Evolutionary conservation across 2,329 filamentous ascomycete genomes (phyloP), one percentile per base, ranked within the genome.

Genomic region (Ophiostoma tasmaniense): DNA sequence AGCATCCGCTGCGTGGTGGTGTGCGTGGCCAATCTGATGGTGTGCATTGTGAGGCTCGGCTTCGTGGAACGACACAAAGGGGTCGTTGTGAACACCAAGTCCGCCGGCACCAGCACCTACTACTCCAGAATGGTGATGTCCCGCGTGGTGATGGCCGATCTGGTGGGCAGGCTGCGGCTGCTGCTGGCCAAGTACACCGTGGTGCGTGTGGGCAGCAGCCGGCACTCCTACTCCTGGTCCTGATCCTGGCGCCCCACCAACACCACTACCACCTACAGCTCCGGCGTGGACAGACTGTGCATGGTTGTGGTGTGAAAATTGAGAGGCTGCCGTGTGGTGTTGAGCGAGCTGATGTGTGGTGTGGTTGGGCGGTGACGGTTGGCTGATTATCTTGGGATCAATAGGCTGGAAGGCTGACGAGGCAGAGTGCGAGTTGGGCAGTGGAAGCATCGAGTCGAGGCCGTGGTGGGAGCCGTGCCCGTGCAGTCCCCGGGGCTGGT

Each of bases 301-400:
- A 14, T 65, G 64, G 37, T 37, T 42, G 35, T 65, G 64, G 64
- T 65, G 64, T n/a, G 64, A 65, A 13, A 65, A 65, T 11, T 25
- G 64, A 22, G 64, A 45, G n/a, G 37, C 37, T 17, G 64, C 37
- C 10, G 64, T 17, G 35, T 65, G 64, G 25, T 65, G 42, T 22
- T 52, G 42, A 28, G 64, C 25, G 4, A 50, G 64, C 39, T 50
- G 39, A 17, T 66, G 64, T 2, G 28, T 8, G 64, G 39, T 28
- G 64, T 66, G 64, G 7, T n/a, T 50, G 39, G 76, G 74, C 30
- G 73, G 74, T 1, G 75, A 72, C 0, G 78, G 73, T 67, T 82
- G 81, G 64, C 79, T 81, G 73, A 86, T 86, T 68, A 87, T 86
- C 72, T 84, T 84, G n/a, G 85, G 84, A 74, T 87, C 84, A 75